Evolutionary conservation across 768 basidiomycete genomes (phyloP), one percentile per base, ranked within the genome.

Genomic region (Cystobasidium onofrii): DNA sequence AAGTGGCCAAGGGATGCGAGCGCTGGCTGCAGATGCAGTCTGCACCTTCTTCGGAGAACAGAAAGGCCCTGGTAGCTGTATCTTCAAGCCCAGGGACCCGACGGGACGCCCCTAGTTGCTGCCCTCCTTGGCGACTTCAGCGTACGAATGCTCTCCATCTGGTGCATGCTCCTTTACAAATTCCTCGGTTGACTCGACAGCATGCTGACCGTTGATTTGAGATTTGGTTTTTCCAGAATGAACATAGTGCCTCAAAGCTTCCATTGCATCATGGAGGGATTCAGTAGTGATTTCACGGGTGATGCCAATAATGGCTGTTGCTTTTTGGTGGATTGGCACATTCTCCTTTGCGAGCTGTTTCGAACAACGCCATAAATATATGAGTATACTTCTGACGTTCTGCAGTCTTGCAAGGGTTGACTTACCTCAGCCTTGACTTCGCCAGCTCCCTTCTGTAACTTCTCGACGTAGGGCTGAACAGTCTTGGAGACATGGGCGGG

Each of bases 401-500:
- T n/a, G n/a, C n/a, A n/a, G n/a, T n/a, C n/a, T n/a, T n/a, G n/a
- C n/a, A n/a, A n/a, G 10, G 27, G 41, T 10, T 31, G 34, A 13
- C 55, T 39, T 44, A 61, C 69, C 69, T 71, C 69, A 7, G 54
- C 55, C 54, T 71, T 71, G 1, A 71, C 69, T 7, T 71, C 69
- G 69, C 36, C 44, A n/a, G 55, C 69, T 25, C 52, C 69, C 69
- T 71, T 55, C 34, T 71, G 69, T 1, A 71, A 25, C 36, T 71
- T 71, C 55, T 71, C 69, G 55, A 60, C 43, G 27, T 71, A 71
- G 15, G 69, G 69, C 55, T 71, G 69, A 33, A 71, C 54, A 25
- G 69, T 52, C 43, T 71, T 71, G 9, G 69, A 71, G 69, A 71
- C 69, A 36, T 71, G 69, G 12, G 69, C 69, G 4, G 69, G 69